Conservation (phyloP, 2,329 filamentous ascomycete species). For the Cladosporium colombiae region DNA sequence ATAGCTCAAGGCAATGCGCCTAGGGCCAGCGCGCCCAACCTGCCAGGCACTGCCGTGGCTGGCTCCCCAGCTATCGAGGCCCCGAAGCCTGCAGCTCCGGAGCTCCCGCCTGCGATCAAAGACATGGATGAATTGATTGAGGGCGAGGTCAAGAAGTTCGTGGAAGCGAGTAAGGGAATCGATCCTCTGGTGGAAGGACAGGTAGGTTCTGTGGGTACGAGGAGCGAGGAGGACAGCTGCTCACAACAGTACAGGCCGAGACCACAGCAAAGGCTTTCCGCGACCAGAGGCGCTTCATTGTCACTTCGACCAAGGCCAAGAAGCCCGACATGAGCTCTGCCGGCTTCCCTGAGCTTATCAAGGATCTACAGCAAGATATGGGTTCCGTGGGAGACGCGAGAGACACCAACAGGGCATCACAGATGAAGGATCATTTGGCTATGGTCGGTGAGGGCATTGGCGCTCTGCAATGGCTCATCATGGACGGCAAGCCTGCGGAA, state of each 20-base stretch:
- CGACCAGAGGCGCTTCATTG: slow-evolving; percentile 82
- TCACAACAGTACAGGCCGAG: slow-evolving; percentile 10
- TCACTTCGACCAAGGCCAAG: slow-evolving; percentile 86
- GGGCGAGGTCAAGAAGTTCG: slow-evolving; percentile 73
- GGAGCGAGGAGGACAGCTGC: background rate
- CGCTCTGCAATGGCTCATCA: slow-evolving; percentile 85
- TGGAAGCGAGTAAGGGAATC: slow-evolving; percentile 73
- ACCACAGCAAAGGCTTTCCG: slow-evolving; percentile 68
- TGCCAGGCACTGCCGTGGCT: slow-evolving; percentile 21
- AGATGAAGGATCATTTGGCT: slow-evolving; percentile 77
- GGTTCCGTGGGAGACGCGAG: slow-evolving; percentile 77
- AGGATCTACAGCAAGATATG: slow-evolving; percentile 82
- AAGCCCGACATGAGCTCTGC: slow-evolving; percentile 77
- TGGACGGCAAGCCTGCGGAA: slow-evolving; percentile 79
- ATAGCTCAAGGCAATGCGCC: slow-evolving; percentile 45
- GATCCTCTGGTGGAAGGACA: slow-evolving; percentile 68
- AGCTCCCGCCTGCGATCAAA: slow-evolving; percentile 74
- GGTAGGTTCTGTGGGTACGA: slow-evolving; percentile 48
- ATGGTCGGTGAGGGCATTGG: slow-evolving; percentile 89
- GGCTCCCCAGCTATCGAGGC: slow-evolving; percentile 3
- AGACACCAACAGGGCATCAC: slow-evolving; percentile 75
- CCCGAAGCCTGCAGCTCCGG: slow-evolving; percentile 40
- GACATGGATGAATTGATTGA: slow-evolving; percentile 83
- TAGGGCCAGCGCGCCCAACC: slow-evolving; percentile 31
- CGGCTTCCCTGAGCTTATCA: slow-evolving; percentile 74